Base-by-base conservation (phyloP, 345 rosid species). In the Schrenkiella parvula region DNA sequence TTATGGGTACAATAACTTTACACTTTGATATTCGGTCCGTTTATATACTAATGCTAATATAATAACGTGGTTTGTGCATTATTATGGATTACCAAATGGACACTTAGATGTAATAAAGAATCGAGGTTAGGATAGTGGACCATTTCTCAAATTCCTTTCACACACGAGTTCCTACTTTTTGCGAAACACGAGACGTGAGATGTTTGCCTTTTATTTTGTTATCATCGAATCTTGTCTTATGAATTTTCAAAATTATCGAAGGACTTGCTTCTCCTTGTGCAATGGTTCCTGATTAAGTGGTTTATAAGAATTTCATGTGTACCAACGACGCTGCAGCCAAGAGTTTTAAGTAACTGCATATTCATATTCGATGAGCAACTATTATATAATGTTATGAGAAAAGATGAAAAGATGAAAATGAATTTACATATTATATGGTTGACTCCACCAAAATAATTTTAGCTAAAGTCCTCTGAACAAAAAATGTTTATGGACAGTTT, bases 31-130 rank as follows among this genome's bases (percentile, higher is more conserved):
- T 69, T 69, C 9, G 57, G 47, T 46, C 26, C 23, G 3, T 69
- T 56, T 69, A 35, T 35, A 21, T 31, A 14, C 2, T 69, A 6
- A 31, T 56, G 25, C 9, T 57, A 11, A 42, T 61, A 71, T 50
- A 9, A 52, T 62, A 70, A 15, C 35, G 19, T 50, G 44, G n/a
- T 52, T 52, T 54, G 38, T 25, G 21, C 64, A 32, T 53, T 53
- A 31, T 53, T 2, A 44, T 54, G 77, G 77, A 72, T 64, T 64
- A 44, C 77, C 71, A 64, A 72, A 64, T 72, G 70, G 63, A 72
- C 76, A 72, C 70, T 53, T 42, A 52, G 6, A 72, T 23, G 26
- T 31, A 32, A 52, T 13, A 26, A 42, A 43, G 1, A 22, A 23
- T 53, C 8, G 11, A 72, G 3, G n/a, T 53, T 72, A 53, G 64